Evolutionary conservation across 108 stramenopile species (phyloP), one percentile per base, ranked within the genome.

Genomic region (Fragilaria crotonensis): DNA sequence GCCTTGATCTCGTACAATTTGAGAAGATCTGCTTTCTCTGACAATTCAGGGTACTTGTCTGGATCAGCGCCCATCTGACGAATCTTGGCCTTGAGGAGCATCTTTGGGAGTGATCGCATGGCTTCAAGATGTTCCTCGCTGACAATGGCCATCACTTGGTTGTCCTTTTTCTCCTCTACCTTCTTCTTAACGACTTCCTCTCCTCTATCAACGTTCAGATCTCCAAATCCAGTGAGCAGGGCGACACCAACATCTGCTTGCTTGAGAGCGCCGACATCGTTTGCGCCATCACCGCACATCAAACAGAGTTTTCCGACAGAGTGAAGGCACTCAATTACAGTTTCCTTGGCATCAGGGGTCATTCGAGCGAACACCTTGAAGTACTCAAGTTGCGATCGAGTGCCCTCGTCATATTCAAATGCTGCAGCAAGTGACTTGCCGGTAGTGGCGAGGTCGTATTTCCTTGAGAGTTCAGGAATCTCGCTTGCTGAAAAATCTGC

Each of bases 231-330:
- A 30, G 91, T 79, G 19, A 93, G 72, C 18, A 93, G 64, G n/a
- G 96, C 96, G 11, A 96, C 96, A 23, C 96, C 96, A 17, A 95
- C 93, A 59, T 94, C 89, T 22, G 94, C 94, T 67, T 88, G 85
- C 62, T 95, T 95, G 51, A 97, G 77, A 25, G 90, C 93, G 51
- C 80, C 75, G 45, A 94, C 96, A 68, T 95, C 95, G 63, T 96
- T 96, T n/a, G 94, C 96, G 33, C 96, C 96, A 60, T 96, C 95
- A 36, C 97, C 97, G 57, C 97, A 98, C 97, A 98, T 98, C 22
- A 98, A 60, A 64, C 93, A 92, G 20, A 85, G 71, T 45, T 66
- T 68, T 22, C 87, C 93, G 7, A 85, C 77, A 20, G 82, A 80
- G 66, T 95, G 89, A 18, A 96, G 73, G 50, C 84, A 83, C 54